phyloP scores from a whole-genome alignment of 2,329 filamentous ascomycete species.

The Colletotrichum lini region DNA sequence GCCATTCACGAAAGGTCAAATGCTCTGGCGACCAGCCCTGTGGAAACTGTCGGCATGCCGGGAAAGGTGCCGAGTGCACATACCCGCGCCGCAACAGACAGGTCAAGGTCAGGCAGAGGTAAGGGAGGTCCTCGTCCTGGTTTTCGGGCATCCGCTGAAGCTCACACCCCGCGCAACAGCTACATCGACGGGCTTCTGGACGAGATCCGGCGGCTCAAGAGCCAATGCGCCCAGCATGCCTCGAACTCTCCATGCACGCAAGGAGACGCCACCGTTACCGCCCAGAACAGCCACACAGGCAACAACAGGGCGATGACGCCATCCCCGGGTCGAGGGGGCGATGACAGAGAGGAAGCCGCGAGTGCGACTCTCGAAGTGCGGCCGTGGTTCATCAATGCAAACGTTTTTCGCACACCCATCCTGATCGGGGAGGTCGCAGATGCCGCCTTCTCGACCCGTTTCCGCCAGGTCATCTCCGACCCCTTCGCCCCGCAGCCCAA shows the following conservation, averaged over 20 bases:
- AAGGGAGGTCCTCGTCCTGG: slow-evolving; percentile 27
- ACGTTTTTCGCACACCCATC: slow-evolving; percentile 51
- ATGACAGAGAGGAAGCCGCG: slow-evolving; percentile 14
- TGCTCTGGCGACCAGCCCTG: slow-evolving; percentile 53
- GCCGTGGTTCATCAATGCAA: slow-evolving; percentile 54
- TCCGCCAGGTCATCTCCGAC: slow-evolving; percentile 52
- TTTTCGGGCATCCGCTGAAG: slow-evolving; percentile 41
- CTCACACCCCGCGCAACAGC: slow-evolving; percentile 36
- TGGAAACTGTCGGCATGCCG: slow-evolving; percentile 50
- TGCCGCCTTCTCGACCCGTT: slow-evolving; percentile 54
- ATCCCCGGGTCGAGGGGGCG: slow-evolving; percentile 9
- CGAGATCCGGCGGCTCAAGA: slow-evolving; percentile 52
- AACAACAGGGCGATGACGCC: slow-evolving; percentile 27
- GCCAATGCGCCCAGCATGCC: slow-evolving; percentile 22
- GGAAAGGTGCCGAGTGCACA: slow-evolving; percentile 49
- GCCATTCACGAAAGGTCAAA: slow-evolving; percentile 53
- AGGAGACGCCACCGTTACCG: neutral
- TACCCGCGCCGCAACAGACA: slow-evolving; percentile 53
- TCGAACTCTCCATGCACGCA: neutral
- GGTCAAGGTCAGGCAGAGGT: slow-evolving; percentile 53
- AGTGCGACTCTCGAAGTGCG: slow-evolving; percentile 35
- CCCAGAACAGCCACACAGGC: slow-evolving; percentile 5
- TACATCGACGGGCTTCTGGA: slow-evolving; percentile 53
- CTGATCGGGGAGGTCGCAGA: slow-evolving; percentile 54
- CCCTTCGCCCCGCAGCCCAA: slow-evolving; percentile 44